Evolutionary conservation across 306 rosid genomes (phyloP).

Genomic region (Coriaria nepalensis): DNA sequence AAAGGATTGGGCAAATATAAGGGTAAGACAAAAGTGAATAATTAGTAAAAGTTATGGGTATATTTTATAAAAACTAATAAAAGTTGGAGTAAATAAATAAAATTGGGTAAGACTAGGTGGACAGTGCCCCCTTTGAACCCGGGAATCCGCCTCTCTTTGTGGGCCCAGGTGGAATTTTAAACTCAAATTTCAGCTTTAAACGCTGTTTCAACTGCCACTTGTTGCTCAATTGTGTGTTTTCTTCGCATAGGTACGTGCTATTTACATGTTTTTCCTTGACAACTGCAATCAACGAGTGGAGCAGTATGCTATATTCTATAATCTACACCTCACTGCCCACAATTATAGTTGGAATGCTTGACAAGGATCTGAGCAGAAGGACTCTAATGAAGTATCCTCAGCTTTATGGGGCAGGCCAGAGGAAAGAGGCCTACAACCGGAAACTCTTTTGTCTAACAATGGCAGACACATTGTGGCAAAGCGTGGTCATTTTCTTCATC

Average conservation of each 20-base stretch:
- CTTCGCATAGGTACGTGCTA: constrained; percentile 56
- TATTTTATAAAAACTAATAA: too few relatives aligned
- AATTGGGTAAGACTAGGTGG: too few relatives aligned
- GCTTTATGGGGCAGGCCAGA: constrained; percentile 80
- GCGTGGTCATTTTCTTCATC: constrained; percentile 50
- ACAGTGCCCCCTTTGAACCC: too few relatives aligned
- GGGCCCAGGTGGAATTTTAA: too few relatives aligned
- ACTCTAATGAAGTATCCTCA: constrained; percentile 65
- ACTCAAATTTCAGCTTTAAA: too few relatives aligned
- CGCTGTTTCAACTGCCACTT: too few relatives aligned
- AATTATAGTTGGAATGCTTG: constrained; percentile 77
- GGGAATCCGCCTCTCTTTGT: too few relatives aligned
- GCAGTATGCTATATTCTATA: constrained; percentile 67
- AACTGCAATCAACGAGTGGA: constrained; percentile 89
- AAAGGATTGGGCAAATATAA: too few relatives aligned
- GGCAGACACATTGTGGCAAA: constrained; percentile 88
- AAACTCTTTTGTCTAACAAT: constrained; percentile 64
- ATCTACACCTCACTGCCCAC: constrained; percentile 73
- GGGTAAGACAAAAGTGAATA: too few relatives aligned
- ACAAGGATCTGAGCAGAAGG: constrained; percentile 82
- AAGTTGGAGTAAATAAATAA: too few relatives aligned
- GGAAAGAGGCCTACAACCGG: constrained; percentile 74
- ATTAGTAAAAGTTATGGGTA: too few relatives aligned
- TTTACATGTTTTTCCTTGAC: constrained; percentile 59
- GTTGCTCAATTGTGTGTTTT: constrained; percentile 8